A percentile compares a stretch with the other conserved stretches of the same genome.
These are phyloP conservation scores for Euphorbia peplus DNA, from an alignment of 345 rosid species.

Conservation along the genomic window DNA sequence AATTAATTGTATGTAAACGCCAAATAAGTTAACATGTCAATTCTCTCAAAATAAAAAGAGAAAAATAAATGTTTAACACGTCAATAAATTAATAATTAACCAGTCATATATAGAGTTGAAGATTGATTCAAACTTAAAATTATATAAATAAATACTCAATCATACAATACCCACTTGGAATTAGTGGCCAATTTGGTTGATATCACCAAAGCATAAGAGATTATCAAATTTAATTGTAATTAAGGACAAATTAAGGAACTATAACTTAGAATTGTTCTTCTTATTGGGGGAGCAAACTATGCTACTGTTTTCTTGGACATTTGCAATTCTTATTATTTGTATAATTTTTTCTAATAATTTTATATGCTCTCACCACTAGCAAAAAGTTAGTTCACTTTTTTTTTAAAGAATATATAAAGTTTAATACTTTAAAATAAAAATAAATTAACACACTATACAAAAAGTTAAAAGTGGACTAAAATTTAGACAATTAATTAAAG, in stretches of 20 bases:
- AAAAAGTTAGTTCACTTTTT: too few relatives aligned
- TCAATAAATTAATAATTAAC: background rate
- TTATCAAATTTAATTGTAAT: background rate
- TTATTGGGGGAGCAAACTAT: background rate
- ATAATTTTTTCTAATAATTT: too few relatives aligned
- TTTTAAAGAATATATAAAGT: too few relatives aligned
- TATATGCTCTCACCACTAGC: too few relatives aligned
- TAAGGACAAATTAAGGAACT: background rate
- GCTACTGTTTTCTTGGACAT: background rate
- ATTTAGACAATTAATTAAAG: too few relatives aligned
- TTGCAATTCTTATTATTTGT: background rate
- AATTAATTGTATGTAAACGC: background rate
- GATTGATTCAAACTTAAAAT: conserved; percentile 11
- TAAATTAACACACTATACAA: too few relatives aligned
- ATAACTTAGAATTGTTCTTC: background rate
- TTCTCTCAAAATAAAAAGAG: too few relatives aligned
- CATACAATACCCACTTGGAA: background rate
- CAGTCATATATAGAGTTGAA: background rate
- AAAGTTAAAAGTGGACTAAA: too few relatives aligned
- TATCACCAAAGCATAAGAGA: conserved; percentile 1
- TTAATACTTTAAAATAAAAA: too few relatives aligned
- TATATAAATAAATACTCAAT: background rate
- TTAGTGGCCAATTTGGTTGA: conserved; percentile 6
- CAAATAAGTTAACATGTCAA: background rate
- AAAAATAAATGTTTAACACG: background rate